Evolutionary conservation across 176 grass and related monocot genomes (phyloP).

Genomic region (Tuctoria greenei): DNA sequence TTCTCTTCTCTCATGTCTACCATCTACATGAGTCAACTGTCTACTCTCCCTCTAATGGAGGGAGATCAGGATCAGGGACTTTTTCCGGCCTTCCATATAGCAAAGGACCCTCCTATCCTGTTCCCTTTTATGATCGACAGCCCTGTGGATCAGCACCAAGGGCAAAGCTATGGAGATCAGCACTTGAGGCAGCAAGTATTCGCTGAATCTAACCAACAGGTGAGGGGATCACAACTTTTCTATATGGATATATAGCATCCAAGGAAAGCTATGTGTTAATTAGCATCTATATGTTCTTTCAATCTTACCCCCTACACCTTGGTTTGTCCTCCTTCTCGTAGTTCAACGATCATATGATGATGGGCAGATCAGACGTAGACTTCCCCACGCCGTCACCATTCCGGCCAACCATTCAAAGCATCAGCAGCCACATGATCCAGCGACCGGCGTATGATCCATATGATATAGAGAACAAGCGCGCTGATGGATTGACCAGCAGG

Average conservation of each 20-base stretch:
- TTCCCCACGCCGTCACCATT: conserved; percentile 14
- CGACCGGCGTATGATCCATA: conserved; percentile 44
- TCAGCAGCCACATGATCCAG: conserved; percentile 54
- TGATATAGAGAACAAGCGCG: conserved; percentile 10
- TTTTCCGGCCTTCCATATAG: conserved; percentile 53
- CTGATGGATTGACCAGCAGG: background rate
- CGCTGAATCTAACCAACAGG: conserved; percentile 45
- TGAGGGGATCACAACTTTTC: conserved; percentile 32
- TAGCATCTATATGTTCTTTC: background rate
- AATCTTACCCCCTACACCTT: background rate
- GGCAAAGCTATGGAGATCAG: conserved; percentile 44
- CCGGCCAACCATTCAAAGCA: conserved; percentile 47
- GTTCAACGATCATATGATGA: conserved; percentile 53
- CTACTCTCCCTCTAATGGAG: conserved; percentile 65
- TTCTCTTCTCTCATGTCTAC: conserved; percentile 32
- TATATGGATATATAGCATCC: background rate
- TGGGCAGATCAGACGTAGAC: conserved; percentile 42
- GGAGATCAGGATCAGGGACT: conserved; percentile 64
- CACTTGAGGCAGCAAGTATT: conserved; percentile 37
- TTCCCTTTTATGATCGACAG: conserved; percentile 65
- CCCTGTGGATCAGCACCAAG: conserved; percentile 42
- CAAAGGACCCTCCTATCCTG: conserved; percentile 54
- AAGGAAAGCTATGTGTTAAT: background rate
- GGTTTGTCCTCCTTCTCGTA: conserved; percentile 30
- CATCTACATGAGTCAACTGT: conserved; percentile 75